phyloP scores from a whole-genome alignment of 2,329 filamentous ascomycete species.

The Zymoseptoria tritici region DNA sequence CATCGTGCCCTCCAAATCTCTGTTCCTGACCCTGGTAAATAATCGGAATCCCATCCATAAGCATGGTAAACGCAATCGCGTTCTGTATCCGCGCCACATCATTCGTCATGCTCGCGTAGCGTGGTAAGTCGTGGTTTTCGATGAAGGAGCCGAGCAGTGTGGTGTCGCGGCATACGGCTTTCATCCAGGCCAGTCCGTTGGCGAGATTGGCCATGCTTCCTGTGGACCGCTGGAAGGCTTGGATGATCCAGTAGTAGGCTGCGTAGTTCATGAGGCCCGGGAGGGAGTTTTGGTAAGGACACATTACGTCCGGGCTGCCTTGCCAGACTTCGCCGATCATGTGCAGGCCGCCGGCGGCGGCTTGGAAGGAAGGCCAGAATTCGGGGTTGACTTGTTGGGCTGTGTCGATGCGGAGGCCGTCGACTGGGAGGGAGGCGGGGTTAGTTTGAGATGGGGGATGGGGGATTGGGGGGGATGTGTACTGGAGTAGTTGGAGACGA shows the following conservation, averaged over 20 bases:
- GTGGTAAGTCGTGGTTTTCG: conserved; percentile 32
- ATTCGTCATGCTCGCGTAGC: conserved; percentile 38
- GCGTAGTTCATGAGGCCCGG: conserved; percentile 42
- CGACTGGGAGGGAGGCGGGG: conserved; percentile 30
- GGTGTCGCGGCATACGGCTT: conserved; percentile 28
- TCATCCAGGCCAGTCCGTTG: conserved; percentile 22
- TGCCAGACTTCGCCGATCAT: conserved; percentile 40
- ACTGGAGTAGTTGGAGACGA: conserved; percentile 52
- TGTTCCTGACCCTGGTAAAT: conserved; percentile 60
- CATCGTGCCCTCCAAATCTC: conserved; percentile 35
- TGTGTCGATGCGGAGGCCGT: conserved; percentile 44
- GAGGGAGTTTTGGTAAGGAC: conserved; percentile 36
- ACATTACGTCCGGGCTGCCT: conserved; percentile 29
- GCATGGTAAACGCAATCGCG: conserved; percentile 51
- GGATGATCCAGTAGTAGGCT: conserved; percentile 30
- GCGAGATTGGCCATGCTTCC: conserved; percentile 33
- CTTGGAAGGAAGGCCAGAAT: conserved; percentile 34
- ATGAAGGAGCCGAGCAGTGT: conserved; percentile 32
- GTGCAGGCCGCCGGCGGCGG: conserved; percentile 28
- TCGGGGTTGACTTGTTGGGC: conserved; percentile 36
- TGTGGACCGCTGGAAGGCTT: conserved; percentile 29
- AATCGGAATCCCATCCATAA: conserved; percentile 54
- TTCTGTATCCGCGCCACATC: conserved; percentile 53
- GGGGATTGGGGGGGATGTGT: not conserved
- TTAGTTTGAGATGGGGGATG: not conserved